Conservation (phyloP, 73 alveolate genomes). For the Durusdinium trenchii region DNA sequence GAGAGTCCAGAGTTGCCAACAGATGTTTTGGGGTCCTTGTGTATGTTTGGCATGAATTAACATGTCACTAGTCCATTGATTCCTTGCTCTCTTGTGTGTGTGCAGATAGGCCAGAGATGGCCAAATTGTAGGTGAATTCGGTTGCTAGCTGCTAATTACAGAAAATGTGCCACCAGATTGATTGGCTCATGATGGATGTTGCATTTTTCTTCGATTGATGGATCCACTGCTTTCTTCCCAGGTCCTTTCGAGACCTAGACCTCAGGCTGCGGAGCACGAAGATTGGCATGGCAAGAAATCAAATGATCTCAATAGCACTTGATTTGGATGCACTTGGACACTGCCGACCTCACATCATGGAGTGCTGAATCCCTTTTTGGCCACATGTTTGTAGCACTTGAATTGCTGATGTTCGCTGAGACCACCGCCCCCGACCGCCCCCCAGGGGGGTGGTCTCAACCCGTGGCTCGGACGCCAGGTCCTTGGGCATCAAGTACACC, state of each 20-base stretch:
- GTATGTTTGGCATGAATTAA: neutral
- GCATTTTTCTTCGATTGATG: no score
- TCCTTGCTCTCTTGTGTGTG: neutral
- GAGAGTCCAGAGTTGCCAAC: no score
- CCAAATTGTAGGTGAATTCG: neutral
- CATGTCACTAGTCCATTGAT: no score
- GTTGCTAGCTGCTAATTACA: no score
- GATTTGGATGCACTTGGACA: no score
- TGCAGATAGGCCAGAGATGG: neutral
- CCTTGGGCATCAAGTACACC: slow-evolving; percentile 91
- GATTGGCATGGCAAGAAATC: no score
- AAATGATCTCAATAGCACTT: no score
- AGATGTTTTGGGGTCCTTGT: neutral
- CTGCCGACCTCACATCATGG: no score
- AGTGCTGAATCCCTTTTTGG: no score
- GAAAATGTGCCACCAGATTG: no score
- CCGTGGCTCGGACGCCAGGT: slow-evolving; percentile 42
- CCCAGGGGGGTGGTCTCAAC: no score
- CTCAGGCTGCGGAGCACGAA: slow-evolving; percentile 35
- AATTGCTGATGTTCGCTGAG: neutral
- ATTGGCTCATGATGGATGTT: no score
- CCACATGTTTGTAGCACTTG: neutral
- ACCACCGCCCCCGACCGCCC: neutral
- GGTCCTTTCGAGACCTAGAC: slow-evolving; percentile 59
- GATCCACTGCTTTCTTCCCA: neutral